A percentile compares a stretch with the other conserved stretches of the same genome.
Evolutionary conservation across 192 early-diverging fungal species (phyloP).

Genomic region (Pilaira anomala): DNA sequence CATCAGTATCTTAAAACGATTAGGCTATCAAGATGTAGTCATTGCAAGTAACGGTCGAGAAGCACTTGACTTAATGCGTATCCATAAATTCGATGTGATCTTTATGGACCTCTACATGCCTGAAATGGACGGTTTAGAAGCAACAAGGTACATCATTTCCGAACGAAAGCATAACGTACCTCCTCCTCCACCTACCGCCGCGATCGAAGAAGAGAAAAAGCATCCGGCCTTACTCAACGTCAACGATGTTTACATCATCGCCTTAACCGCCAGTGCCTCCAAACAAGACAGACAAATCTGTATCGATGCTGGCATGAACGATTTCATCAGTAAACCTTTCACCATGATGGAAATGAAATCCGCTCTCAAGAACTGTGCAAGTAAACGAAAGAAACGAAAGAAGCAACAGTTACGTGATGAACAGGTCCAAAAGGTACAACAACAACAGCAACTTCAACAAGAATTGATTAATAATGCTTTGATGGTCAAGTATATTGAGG

Average conservation of each 20-base stretch:
- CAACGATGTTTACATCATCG: conserved; percentile 50
- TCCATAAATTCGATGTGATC: conserved; percentile 45
- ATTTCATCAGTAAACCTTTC: conserved; percentile 54
- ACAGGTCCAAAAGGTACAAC: neutral
- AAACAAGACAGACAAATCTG: conserved; percentile 49
- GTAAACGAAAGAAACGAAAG: conserved; percentile 25
- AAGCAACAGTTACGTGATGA: conserved; percentile 7
- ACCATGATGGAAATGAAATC: conserved; percentile 49
- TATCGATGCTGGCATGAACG: conserved; percentile 56
- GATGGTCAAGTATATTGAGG: neutral
- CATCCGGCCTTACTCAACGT: conserved; percentile 22
- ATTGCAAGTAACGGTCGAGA: conserved; percentile 50
- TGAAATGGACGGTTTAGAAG: conserved; percentile 42
- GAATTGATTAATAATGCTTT: neutral
- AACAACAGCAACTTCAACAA: neutral
- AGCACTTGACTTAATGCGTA: conserved; percentile 44
- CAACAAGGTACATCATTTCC: conserved; percentile 28
- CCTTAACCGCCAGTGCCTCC: conserved; percentile 51
- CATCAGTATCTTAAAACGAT: conserved; percentile 47
- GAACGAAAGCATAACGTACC: conserved; percentile 10
- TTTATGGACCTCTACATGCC: conserved; percentile 48
- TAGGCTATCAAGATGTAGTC: conserved; percentile 46
- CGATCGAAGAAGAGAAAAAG: neutral
- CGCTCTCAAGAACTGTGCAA: conserved; percentile 31
- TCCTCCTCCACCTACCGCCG: neutral